Percentiles rank a stretch among this genome's conserved stretches.
Conservation (phyloP, 805 yeast genomes). For the Starmerella asiatica region DNA sequence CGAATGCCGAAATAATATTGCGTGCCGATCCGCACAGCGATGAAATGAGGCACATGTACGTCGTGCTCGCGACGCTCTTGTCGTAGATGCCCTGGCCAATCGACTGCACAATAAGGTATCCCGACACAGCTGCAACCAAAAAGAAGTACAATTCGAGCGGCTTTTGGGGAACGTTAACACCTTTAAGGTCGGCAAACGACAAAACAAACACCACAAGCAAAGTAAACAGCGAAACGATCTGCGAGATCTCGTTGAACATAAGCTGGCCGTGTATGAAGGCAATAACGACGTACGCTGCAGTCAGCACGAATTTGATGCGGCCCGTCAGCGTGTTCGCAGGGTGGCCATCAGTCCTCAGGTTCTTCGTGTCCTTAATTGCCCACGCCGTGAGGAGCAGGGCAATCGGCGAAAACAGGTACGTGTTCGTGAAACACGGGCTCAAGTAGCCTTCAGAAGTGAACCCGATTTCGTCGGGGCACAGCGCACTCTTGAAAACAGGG, state of each 20-base stretch:
- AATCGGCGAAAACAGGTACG: conserved; percentile 19
- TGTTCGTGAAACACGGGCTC: conserved; percentile 19
- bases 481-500: conserved; percentile 9
- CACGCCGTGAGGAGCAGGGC: conserved; percentile 14
- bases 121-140: conserved; percentile 17
- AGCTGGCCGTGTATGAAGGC: conserved; percentile 13
- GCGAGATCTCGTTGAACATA: conserved; percentile 19
- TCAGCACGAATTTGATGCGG: conserved; percentile 17
- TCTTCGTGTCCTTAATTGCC: conserved; percentile 11
- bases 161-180: conserved; percentile 18
- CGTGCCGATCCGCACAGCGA: conserved; percentile 19
- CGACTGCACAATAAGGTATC: conserved; percentile 17
- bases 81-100: conserved; percentile 13
- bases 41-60: conserved; percentile 17
- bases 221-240: conserved; percentile 9
- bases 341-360: conserved; percentile 14
- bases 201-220: conserved; percentile 16
- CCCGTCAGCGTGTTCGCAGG: conserved; percentile 9
- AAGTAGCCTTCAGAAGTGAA: conserved; percentile 20
- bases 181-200: conserved; percentile 21
- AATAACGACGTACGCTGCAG: conserved; percentile 12
- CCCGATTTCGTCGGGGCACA: conserved; percentile 18
- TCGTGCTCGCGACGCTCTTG: conserved; percentile 4
- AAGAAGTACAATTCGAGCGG: conserved; percentile 21
- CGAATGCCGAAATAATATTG: conserved; percentile 21